Evolutionary conservation across 1,284 basidiomycete species (phyloP), one percentile per base, ranked within the genome.

Genomic region (Athelia sp.): DNA sequence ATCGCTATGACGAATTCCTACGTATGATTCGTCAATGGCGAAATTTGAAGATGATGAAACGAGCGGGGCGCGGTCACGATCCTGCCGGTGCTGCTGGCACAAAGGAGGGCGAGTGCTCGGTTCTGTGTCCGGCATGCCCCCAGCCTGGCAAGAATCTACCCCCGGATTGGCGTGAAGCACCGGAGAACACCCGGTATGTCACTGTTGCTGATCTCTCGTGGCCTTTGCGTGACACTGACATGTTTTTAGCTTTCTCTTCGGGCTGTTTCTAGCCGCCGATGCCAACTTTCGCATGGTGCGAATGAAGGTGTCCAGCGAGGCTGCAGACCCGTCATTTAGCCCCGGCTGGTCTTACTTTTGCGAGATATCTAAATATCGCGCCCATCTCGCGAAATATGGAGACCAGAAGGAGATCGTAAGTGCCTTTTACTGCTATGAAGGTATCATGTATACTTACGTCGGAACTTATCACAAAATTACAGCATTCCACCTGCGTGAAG

Each of bases 41-140:
- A 6, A 62, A 71, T 50, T 31, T 71, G 3, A 55, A 59, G 26
- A 52, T 61, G 42, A 36, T 68, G 11, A 70, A 70, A 50, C 50
- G 62, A 15, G 58, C 56, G 6, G 66, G 67, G 1, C 52, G 59
- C 13, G 66, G 65, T 1, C 64, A 71, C 46, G 51, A 56, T 42
- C 36, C 51, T 1, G 40, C 26, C 0, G 63, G 65, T 9, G 48
- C 61, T 1, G 23, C 21, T 2, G 57, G 50, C 0, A 69, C 60
- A 0, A 34, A 45, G 19, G 44, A 32, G n/a, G 69, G 68, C 0
- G 56, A 61, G 15, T 63, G 61, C 17, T 62, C 62, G 1, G 47
- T 71, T 1, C 42, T 54, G 1, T 72, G 69, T 52, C 68, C 64
- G 4, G 65, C 68, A 1, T 71, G 69, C 49, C 69, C 69, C 0